Evolutionary conservation across 768 basidiomycete species (phyloP).

Genomic region (Leucosporidium creatinivorum): DNA sequence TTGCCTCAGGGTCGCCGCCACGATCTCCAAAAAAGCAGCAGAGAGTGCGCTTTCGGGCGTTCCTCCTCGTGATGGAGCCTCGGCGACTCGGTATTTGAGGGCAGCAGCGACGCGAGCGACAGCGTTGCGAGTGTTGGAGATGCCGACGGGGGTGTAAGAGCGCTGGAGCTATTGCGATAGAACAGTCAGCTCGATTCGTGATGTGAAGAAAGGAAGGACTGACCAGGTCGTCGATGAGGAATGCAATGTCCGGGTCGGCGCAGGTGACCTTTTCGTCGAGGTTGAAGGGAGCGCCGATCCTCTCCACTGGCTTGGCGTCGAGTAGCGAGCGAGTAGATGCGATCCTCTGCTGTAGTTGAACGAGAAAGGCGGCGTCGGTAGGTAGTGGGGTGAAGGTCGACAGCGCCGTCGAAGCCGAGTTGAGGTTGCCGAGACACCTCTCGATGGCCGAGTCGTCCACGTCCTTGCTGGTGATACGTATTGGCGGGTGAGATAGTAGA

Average conservation of each 20-base stretch:
- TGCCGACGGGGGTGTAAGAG: background rate
- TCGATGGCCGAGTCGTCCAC: background rate
- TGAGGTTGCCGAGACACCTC: background rate
- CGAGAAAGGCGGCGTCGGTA: background rate
- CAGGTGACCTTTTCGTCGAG: background rate
- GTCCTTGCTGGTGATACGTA: background rate
- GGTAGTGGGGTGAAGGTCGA: background rate
- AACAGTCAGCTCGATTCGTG: background rate
- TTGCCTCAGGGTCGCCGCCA: background rate
- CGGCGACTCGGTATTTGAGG: background rate
- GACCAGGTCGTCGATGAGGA: conserved; percentile 1
- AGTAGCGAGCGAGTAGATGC: background rate
- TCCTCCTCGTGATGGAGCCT: background rate
- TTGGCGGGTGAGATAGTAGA: background rate
- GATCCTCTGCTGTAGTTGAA: background rate
- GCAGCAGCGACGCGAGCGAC: background rate
- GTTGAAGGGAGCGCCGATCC: background rate
- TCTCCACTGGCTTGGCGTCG: background rate
- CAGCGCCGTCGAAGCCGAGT: background rate
- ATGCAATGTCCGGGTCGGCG: background rate
- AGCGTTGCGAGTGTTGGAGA: background rate
- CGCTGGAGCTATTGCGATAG: background rate
- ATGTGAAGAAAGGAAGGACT: background rate
- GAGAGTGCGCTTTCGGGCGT: background rate
- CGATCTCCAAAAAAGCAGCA: background rate